Conservation (phyloP, 2,329 filamentous ascomycete species). For the Thielaviopsis populi region DNA sequence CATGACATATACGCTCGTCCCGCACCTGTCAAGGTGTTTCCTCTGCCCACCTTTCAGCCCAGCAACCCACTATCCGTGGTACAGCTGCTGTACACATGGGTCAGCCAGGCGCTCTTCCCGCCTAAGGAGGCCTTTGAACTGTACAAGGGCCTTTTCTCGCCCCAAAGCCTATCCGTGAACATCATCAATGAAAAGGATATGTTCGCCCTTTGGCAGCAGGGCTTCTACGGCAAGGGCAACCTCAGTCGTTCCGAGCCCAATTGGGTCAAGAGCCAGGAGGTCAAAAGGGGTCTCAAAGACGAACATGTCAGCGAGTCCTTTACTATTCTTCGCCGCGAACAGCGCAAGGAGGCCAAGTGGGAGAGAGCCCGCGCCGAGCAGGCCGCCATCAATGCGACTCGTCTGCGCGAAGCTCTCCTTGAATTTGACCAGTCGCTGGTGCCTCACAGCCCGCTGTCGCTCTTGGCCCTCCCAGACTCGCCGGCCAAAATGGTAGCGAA, state of each 20-base stretch:
- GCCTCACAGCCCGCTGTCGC: constrained; percentile 29
- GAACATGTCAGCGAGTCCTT: constrained; percentile 65
- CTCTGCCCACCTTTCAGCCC: constrained; percentile 75
- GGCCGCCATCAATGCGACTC: constrained; percentile 63
- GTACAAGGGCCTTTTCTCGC: constrained; percentile 67
- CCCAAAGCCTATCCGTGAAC: constrained; percentile 67
- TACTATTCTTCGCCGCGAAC: constrained; percentile 61
- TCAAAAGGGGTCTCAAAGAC: constrained; percentile 48
- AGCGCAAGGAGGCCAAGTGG: constrained; percentile 73
- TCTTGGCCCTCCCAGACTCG: constrained; percentile 44
- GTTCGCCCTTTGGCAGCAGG: constrained; percentile 81
- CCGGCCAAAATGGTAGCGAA: constrained; percentile 23
- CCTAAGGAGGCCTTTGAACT: constrained; percentile 47
- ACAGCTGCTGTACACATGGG: constrained; percentile 62
- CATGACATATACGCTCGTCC: constrained; percentile 70
- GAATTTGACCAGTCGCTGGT: constrained; percentile 10
- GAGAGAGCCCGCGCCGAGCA: constrained; percentile 80
- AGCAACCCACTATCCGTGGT: constrained; percentile 83
- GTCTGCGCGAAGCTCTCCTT: constrained; percentile 30
- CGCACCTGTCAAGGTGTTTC: constrained; percentile 65
- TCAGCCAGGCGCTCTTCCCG: constrained; percentile 55
- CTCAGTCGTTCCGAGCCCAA: constrained; percentile 88
- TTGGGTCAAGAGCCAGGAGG: constrained; percentile 75
- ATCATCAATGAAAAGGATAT: constrained; percentile 63
- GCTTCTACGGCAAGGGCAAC: constrained; percentile 91